Conservation (phyloP, 1,284 basidiomycete species). For the Ganoderma meredithae region DNA sequence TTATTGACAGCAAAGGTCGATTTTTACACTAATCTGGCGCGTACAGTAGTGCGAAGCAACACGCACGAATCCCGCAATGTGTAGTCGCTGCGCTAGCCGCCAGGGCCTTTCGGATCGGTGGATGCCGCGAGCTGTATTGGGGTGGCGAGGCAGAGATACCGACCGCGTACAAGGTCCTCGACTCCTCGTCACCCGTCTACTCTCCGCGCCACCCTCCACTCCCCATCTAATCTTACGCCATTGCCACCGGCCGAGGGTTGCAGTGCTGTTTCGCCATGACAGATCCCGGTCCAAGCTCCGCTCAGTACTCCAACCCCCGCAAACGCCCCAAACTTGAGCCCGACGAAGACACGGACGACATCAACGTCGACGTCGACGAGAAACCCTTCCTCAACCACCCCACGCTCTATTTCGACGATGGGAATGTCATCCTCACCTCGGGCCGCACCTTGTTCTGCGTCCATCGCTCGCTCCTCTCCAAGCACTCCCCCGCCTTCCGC, state of each 20-base stretch:
- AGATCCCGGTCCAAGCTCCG: slow-evolving; percentile 3
- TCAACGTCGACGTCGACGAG: slow-evolving; percentile 18
- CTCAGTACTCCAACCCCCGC: slow-evolving; percentile 8
- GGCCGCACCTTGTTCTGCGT: slow-evolving; percentile 39
- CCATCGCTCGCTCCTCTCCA: slow-evolving; percentile 38
- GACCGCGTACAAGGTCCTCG: neutral
- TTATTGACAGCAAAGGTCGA: too few relatives aligned
- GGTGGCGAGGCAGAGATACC: neutral
- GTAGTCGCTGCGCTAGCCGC: too few relatives aligned
- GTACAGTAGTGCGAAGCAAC: too few relatives aligned
- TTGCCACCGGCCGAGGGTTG: neutral
- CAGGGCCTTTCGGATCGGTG: too few relatives aligned
- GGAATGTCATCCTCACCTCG: slow-evolving; percentile 40
- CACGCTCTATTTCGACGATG: slow-evolving; percentile 42
- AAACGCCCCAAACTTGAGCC: slow-evolving; percentile 22
- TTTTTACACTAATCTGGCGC: too few relatives aligned
- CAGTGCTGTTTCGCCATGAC: slow-evolving; percentile 4
- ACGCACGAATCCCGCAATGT: too few relatives aligned
- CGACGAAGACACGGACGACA: slow-evolving; percentile 10
- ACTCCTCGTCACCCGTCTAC: neutral
- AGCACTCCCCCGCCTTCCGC: slow-evolving; percentile 37
- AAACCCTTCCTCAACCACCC: slow-evolving; percentile 36
- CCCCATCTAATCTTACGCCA: neutral
- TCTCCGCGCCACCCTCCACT: neutral
- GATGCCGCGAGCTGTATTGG: neutral